Percentiles rank a stretch among this genome's conserved stretches.
phyloP scores from a whole-genome alignment of 2,329 filamentous ascomycete genomes.

The Sporothrix protearum region DNA sequence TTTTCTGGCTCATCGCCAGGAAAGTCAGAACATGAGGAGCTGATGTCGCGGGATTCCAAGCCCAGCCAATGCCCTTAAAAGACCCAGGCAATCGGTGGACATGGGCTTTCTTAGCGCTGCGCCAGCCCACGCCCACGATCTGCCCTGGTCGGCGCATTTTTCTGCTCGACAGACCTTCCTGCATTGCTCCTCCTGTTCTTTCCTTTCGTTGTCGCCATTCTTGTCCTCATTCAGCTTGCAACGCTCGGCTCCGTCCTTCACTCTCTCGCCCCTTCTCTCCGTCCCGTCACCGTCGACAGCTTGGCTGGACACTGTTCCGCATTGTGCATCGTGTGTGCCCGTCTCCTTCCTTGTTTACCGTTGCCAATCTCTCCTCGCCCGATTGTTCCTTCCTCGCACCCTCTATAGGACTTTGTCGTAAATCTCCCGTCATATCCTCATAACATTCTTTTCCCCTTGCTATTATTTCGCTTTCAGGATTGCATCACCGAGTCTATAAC shows the following conservation, averaged over 20 bases:
- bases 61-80: not conserved
- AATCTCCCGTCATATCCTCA: not conserved
- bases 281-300: not conserved
- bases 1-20: not conserved
- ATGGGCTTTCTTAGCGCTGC: constrained; percentile 8
- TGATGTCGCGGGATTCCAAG: not conserved
- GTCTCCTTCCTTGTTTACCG: not conserved
- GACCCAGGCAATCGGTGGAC: not conserved
- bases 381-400: not conserved
- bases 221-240: not conserved
- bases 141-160: not conserved
- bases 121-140: constrained; percentile 10
- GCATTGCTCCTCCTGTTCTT: constrained; percentile 3
- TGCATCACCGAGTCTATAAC: not conserved
- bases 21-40: not conserved
- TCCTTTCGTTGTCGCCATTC: not conserved
- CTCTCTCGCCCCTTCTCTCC: not conserved
- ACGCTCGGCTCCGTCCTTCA: not conserved
- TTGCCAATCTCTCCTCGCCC: constrained; percentile 2
- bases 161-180: not conserved
- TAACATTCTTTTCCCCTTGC: not conserved
- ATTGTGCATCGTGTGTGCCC: constrained; percentile 5
- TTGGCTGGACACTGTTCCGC: constrained; percentile 8
- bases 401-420: not conserved
- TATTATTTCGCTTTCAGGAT: not conserved